Percentiles rank a stretch among this genome's conserved stretches.
These are phyloP conservation scores for Carpinus fangiana DNA, from an alignment of 306 rosid species.

Conservation along the genomic window DNA sequence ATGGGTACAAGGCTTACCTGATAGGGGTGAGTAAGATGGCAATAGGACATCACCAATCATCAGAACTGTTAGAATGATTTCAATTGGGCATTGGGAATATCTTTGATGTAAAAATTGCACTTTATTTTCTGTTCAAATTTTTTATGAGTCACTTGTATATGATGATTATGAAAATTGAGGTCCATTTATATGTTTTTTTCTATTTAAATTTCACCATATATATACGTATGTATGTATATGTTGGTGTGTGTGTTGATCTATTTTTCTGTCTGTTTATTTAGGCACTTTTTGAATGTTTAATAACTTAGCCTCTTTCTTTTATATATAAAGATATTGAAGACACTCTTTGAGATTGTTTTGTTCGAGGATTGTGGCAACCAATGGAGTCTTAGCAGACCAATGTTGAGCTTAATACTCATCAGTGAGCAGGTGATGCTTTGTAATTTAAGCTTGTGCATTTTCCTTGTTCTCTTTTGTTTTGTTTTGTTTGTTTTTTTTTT, in stretches of 20 bases:
- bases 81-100: no score
- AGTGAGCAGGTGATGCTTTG: conserved; percentile 52
- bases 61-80: no score
- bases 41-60: no score
- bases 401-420: conserved; percentile 60
- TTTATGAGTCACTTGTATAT: no score
- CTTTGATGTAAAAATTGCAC: no score
- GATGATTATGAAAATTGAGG: neutral
- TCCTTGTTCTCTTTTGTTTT: neutral
- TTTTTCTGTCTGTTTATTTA: neutral
- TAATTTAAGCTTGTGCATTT: neutral
- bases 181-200: neutral
- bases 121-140: no score
- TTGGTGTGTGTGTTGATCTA: neutral
- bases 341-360: conserved; percentile 60
- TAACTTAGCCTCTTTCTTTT: neutral
- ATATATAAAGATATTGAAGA: conserved; percentile 49
- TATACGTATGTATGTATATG: neutral
- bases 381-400: conserved; percentile 69
- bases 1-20: no score
- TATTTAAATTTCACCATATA: neutral
- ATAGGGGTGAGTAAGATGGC: no score
- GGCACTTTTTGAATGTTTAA: neutral
- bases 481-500: neutral
- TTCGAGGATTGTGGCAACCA: conserved; percentile 66